A percentile compares a stretch with the other conserved stretches of the same genome.
Conservation (phyloP, 441 rosid genomes). For the Pelargonium australe region DNA sequence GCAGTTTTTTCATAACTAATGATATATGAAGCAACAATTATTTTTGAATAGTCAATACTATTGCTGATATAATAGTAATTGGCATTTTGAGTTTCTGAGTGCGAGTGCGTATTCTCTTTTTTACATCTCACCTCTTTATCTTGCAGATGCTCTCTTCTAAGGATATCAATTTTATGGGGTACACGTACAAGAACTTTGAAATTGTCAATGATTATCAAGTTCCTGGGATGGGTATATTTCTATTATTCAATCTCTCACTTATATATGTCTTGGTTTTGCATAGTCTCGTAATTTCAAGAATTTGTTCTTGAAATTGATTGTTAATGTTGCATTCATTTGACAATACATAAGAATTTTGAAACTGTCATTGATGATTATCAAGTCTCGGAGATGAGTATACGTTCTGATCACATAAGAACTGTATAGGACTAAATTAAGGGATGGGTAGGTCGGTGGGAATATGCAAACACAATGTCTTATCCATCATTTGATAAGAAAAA, state of each 20-base stretch:
- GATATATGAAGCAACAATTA: neutral
- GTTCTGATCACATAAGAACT: neutral
- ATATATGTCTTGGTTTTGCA: neutral
- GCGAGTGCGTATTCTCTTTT: neutral
- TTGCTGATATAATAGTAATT: neutral
- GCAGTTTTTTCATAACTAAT: slow-evolving; percentile 4
- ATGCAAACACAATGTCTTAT: neutral
- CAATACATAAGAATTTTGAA: neutral
- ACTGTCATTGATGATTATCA: neutral
- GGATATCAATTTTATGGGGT: slow-evolving; percentile 61
- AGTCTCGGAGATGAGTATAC: neutral
- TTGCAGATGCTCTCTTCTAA: slow-evolving; percentile 62
- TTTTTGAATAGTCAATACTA: neutral
- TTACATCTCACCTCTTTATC: neutral
- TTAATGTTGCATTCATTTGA: neutral
- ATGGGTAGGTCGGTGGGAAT: neutral
- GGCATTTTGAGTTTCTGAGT: neutral
- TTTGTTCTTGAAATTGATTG: neutral
- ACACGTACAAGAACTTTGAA: slow-evolving; percentile 62
- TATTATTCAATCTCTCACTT: neutral
- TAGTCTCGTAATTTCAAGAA: neutral
- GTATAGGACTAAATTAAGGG: neutral
- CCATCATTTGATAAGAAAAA: neutral
- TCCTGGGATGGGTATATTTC: slow-evolving; percentile 49
- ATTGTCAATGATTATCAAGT: slow-evolving; percentile 59